A percentile compares a stretch with the other conserved stretches of the same genome.
Conservation (phyloP, 2,329 filamentous ascomycete genomes). For the Pseudopithomyces maydicus region DNA sequence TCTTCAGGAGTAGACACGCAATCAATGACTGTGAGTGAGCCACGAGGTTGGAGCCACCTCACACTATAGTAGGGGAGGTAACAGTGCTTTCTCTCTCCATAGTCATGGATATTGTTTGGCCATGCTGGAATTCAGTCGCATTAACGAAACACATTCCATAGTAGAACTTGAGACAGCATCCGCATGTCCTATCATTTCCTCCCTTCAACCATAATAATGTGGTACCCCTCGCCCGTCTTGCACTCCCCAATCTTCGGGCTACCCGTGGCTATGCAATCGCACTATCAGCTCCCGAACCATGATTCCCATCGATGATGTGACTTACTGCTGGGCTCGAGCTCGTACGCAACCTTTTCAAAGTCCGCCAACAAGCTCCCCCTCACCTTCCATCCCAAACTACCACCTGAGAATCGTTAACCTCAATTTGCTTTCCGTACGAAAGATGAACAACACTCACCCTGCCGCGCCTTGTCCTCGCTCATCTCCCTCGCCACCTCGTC, state of each 20-base stretch:
- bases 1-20: no score
- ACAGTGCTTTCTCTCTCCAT: no score
- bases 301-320: neutral
- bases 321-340: slow-evolving; percentile 64
- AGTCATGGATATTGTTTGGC: no score
- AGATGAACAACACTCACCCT: slow-evolving; percentile 33
- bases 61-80: no score
- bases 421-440: neutral
- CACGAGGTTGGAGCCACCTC: no score
- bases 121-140: no score
- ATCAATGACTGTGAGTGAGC: no score
- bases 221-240: slow-evolving; percentile 78
- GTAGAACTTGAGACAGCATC: no score
- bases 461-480: slow-evolving; percentile 77
- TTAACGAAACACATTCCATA: no score
- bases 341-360: slow-evolving; percentile 76
- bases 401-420: slow-evolving; percentile 55
- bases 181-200: slow-evolving; percentile 49
- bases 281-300: neutral
- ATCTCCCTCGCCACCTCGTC: slow-evolving; percentile 74
- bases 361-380: slow-evolving; percentile 69
- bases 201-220: slow-evolving; percentile 79
- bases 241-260: slow-evolving; percentile 71
- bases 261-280: slow-evolving; percentile 49
- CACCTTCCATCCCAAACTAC: slow-evolving; percentile 73